Base-by-base conservation (phyloP, 176 grass and related monocot species). In the Musa beccarii region DNA sequence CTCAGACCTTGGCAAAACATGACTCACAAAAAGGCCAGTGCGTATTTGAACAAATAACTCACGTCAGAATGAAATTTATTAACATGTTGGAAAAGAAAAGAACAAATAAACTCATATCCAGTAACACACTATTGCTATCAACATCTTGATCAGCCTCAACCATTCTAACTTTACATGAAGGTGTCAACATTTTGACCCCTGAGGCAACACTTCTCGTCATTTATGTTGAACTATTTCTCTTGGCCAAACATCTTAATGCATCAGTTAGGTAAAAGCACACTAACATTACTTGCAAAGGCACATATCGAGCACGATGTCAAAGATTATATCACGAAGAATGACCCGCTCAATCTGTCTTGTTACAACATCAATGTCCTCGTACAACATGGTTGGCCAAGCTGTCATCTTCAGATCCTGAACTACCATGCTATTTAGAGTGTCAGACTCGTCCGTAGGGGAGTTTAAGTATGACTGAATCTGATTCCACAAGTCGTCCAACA, bases 401-500 rank as follows among this genome's bases (percentile, higher is more conserved):
- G 80, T 78, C 59, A 49, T 87, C 66, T 54, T 72, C n/a, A 83
- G 65, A 61, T 93, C 80, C 26, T 76, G 75, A 11, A 61, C 78
- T 26, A 74, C 80, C 85, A 89, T 85, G 12, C 66, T 51, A 24
- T 87, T 83, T 53, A 85, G 81, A 16, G 85, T 81, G 75, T 73
- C 73, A 71, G 79, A 80, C 69, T 89, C 76, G 66, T 87, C 82
- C 82, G 74, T 59, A 11, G 81, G 78, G 12, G 86, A 83, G 11
- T 93, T 73, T 56, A 43, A 71, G 53, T 78, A 54, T 10, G 5
- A 43, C 52, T 85, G 80, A 52, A 89, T 84, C 69, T 85, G 66
- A 20, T 75, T 67, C 82, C 87, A 93, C 43, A 89, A 79, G 51
- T 89, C 87, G 74, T 87, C 82, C 54, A 87, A 51, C 11, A 88